Conservation (phyloP, 768 basidiomycete genomes). For the Pulveroboletus frians region DNA sequence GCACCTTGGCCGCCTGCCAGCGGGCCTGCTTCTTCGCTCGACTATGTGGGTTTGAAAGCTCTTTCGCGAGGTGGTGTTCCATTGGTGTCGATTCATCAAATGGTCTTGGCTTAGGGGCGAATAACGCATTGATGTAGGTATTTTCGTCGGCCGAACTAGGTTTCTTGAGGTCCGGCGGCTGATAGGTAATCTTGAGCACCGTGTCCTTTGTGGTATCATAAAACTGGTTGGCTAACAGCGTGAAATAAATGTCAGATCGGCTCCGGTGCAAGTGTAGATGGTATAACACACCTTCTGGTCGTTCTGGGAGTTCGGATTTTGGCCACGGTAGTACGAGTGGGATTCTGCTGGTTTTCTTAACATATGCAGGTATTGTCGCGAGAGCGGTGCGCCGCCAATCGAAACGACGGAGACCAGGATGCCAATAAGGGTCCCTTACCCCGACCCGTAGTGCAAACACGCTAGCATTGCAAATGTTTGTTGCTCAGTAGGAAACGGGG, state of each 20-base stretch:
- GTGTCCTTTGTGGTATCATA: constrained; percentile 63
- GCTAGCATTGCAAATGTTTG: constrained; percentile 33
- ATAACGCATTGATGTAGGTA: constrained; percentile 53
- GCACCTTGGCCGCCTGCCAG: constrained; percentile 56
- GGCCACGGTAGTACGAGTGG: constrained; percentile 69
- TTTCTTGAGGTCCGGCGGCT: constrained; percentile 45
- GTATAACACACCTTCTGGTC: constrained; percentile 23
- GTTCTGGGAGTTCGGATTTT: constrained; percentile 38
- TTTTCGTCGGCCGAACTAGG: constrained; percentile 43
- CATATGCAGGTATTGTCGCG: constrained; percentile 55
- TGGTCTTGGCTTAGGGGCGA: constrained; percentile 36
- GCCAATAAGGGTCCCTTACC: constrained; percentile 57
- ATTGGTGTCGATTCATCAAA: constrained; percentile 53
- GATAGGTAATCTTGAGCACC: constrained; percentile 67
- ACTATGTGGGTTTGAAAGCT: constrained; percentile 77
- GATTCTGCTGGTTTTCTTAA: constrained; percentile 29
- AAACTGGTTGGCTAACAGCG: constrained; percentile 29
- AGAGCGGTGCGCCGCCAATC: constrained; percentile 72
- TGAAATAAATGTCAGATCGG: constrained; percentile 4
- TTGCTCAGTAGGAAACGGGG: background rate
- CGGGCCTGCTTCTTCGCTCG: constrained; percentile 77
- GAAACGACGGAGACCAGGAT: constrained; percentile 48
- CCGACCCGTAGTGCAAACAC: constrained; percentile 74
- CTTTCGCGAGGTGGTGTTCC: constrained; percentile 60
- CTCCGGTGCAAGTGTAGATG: background rate